Conservation (phyloP, 2,329 filamentous ascomycete genomes). For the Grosmannia serpens region DNA sequence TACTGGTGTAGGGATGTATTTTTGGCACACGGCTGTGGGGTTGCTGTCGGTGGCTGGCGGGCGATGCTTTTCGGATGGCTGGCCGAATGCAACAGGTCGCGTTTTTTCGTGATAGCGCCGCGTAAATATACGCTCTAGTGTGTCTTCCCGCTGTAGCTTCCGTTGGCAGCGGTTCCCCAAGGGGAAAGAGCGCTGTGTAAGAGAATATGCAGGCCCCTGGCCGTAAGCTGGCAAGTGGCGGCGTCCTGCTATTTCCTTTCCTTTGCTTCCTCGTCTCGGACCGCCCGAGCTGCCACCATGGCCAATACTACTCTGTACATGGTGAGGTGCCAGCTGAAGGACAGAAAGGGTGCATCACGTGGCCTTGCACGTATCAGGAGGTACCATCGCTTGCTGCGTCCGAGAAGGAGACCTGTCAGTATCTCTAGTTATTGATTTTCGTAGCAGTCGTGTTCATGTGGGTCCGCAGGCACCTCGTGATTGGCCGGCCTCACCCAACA, state of each 20-base stretch:
- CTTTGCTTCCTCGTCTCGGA: background rate
- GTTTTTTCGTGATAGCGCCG: constrained; percentile 5
- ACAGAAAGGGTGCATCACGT: background rate
- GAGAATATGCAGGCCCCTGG: no score
- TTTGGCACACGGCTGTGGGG: background rate
- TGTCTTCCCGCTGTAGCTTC: background rate
- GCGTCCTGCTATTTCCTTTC: background rate
- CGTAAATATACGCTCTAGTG: background rate
- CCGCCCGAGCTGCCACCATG: no score
- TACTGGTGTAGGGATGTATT: background rate
- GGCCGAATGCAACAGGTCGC: background rate
- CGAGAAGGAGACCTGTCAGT: background rate
- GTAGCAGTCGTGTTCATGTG: background rate
- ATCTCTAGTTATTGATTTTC: background rate
- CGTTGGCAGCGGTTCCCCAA: background rate
- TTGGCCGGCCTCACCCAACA: constrained; percentile 4
- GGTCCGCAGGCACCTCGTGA: background rate
- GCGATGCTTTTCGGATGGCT: background rate
- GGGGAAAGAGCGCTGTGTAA: background rate
- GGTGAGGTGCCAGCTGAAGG: no score
- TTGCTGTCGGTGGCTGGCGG: background rate
- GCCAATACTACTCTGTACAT: no score
- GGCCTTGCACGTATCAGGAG: background rate
- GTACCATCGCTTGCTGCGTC: background rate
- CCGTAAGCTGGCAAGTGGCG: background rate